phyloP scores from a whole-genome alignment of 768 basidiomycete species.

The Tricholoma hemisulphureum region DNA sequence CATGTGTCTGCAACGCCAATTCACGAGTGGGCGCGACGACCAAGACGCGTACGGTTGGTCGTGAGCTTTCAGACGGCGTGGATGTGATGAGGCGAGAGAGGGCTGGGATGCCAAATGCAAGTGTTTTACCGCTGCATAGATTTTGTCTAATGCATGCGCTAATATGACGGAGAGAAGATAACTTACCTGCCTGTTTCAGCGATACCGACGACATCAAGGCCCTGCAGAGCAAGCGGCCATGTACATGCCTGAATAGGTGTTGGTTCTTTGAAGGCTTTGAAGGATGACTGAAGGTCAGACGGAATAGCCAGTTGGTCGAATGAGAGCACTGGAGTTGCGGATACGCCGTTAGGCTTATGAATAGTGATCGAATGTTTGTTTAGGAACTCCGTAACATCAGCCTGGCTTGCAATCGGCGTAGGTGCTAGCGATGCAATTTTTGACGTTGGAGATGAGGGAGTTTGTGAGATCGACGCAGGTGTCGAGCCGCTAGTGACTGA shows the following conservation, averaged over 20 bases:
- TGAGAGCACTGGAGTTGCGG: conserved; percentile 60
- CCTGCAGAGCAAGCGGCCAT: conserved; percentile 84
- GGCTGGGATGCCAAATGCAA: conserved; percentile 94
- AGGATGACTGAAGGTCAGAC: conserved; percentile 55
- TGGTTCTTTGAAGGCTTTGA: conserved; percentile 77
- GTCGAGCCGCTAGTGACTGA: conserved; percentile 15
- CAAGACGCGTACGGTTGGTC: conserved; percentile 56
- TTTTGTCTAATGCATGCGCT: conserved; percentile 1
- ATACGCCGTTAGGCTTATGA: conserved; percentile 45
- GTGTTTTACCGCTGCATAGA: conserved; percentile 79
- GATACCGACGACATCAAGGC: conserved; percentile 89
- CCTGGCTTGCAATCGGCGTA: conserved; percentile 21
- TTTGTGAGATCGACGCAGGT: conserved; percentile 16
- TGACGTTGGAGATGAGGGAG: conserved; percentile 13
- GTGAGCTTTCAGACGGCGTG: conserved; percentile 21
- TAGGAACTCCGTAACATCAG: conserved; percentile 64
- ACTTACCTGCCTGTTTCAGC: conserved; percentile 89
- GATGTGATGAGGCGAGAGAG: conserved; percentile 58
- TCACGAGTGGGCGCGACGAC: conserved; percentile 95
- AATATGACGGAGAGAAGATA: background rate
- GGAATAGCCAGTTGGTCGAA: conserved; percentile 75
- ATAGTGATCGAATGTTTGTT: conserved; percentile 73
- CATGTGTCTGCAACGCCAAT: conserved; percentile 92
- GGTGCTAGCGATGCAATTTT: conserved; percentile 15
- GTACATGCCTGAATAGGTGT: conserved; percentile 95